phyloP scores from a whole-genome alignment of 2,329 filamentous ascomycete species.

The Nemania sp. region DNA sequence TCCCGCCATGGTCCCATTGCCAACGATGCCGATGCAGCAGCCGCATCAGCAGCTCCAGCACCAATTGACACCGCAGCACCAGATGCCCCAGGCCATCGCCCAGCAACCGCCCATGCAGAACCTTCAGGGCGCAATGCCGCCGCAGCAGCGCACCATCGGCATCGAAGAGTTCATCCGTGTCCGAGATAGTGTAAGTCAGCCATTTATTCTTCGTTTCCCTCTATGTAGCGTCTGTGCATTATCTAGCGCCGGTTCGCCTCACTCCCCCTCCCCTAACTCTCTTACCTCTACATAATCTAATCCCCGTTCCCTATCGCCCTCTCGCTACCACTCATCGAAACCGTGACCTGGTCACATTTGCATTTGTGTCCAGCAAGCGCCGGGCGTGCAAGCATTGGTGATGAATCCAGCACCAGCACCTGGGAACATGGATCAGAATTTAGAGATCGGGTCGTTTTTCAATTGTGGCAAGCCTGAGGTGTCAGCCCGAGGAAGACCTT shows the following conservation, averaged over 20 bases:
- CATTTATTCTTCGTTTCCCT: not conserved
- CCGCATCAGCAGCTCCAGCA: constrained; percentile 27
- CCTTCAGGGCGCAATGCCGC: constrained; percentile 23
- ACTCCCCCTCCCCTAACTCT: not conserved
- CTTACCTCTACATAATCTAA: not conserved
- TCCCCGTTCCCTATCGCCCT: not conserved
- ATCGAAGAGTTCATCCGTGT: constrained; percentile 79
- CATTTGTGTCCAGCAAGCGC: too few species aligned
- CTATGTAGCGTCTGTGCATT: not conserved
- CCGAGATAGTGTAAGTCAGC: constrained; percentile 73
- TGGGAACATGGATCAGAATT: too few species aligned
- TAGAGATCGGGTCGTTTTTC: too few species aligned
- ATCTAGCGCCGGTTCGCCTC: too few species aligned
- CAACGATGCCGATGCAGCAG: constrained; percentile 33
- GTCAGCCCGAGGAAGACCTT: too few species aligned
- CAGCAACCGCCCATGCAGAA: constrained; percentile 27
- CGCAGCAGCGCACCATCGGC: constrained; percentile 52
- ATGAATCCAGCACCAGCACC: too few species aligned
- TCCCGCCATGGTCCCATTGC: constrained; percentile 46
- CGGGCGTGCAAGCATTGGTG: too few species aligned
- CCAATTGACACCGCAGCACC: constrained; percentile 29
- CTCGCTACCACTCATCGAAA: not conserved
- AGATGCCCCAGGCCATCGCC: constrained; percentile 29
- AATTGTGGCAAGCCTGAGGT: too few species aligned
- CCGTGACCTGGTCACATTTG: not conserved